Evolutionary conservation across 2,329 filamentous ascomycete genomes (phyloP).

Genomic region (Pseudocercospora vitis): DNA sequence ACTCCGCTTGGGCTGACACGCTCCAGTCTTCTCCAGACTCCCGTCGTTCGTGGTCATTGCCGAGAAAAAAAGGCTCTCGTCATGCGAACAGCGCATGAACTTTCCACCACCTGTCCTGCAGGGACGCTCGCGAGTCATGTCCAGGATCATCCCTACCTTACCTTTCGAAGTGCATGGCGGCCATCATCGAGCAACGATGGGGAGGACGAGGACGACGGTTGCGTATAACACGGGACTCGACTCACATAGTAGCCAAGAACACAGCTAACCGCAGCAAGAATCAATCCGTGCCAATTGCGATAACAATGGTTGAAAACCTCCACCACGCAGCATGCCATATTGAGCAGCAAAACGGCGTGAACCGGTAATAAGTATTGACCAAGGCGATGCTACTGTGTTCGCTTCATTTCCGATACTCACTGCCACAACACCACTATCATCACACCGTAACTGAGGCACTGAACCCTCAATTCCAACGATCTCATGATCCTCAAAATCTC

Average conservation of each 20-base stretch:
- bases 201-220: too few relatives aligned
- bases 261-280: background rate
- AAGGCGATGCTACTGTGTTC: background rate
- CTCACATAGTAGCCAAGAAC: too few relatives aligned
- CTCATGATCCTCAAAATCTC: background rate
- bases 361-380: too few relatives aligned
- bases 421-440: background rate
- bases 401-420: background rate
- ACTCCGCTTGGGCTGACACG: background rate
- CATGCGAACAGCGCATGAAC: slow-evolving; percentile 3
- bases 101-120: background rate
- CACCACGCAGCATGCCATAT: background rate
- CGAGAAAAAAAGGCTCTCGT: background rate
- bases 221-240: too few relatives aligned
- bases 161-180: too few relatives aligned
- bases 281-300: too few relatives aligned
- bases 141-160: background rate
- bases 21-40: background rate
- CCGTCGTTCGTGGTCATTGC: background rate
- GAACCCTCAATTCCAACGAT: too few relatives aligned
- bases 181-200: too few relatives aligned
- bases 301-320: too few relatives aligned
- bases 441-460: too few relatives aligned
- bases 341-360: background rate
- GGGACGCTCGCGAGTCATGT: slow-evolving; percentile 9